Evolutionary conservation across 1,284 basidiomycete genomes (phyloP).

Genomic region (Rhizoctonia solani): DNA sequence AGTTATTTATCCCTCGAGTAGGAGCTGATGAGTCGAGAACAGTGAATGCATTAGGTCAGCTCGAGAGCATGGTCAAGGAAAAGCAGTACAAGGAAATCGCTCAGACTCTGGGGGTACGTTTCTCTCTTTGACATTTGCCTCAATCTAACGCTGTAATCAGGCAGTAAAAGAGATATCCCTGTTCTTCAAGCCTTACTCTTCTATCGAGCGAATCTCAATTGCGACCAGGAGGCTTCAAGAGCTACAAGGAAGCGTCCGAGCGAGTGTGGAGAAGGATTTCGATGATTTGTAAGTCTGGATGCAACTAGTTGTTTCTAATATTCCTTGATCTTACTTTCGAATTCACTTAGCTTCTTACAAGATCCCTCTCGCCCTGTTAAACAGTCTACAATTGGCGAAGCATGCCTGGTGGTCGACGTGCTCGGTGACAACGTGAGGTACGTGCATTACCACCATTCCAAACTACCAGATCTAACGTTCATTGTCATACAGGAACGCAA

Average conservation of each 20-base stretch:
- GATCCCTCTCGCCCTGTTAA: slow-evolving; percentile 72
- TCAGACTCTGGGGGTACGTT: slow-evolving; percentile 71
- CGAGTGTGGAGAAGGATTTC: slow-evolving; percentile 84
- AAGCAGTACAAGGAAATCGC: slow-evolving; percentile 84
- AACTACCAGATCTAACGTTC: background rate
- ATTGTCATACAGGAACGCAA: slow-evolving; percentile 52
- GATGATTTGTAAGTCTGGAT: slow-evolving; percentile 74
- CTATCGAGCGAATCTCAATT: slow-evolving; percentile 74
- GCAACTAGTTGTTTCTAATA: background rate
- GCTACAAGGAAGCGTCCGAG: slow-evolving; percentile 73
- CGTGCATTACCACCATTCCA: slow-evolving; percentile 39
- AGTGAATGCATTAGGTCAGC: slow-evolving; percentile 83
- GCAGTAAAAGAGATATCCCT: slow-evolving; percentile 85
- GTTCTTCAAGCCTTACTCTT: slow-evolving; percentile 74
- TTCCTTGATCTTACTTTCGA: slow-evolving; percentile 26
- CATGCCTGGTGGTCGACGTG: slow-evolving; percentile 83
- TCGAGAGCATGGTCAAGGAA: slow-evolving; percentile 77
- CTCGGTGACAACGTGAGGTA: slow-evolving; percentile 80
- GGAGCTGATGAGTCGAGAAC: background rate
- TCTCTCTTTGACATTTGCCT: background rate
- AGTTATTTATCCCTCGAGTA: background rate
- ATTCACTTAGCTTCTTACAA: slow-evolving; percentile 69
- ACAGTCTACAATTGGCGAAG: slow-evolving; percentile 67
- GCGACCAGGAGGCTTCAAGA: slow-evolving; percentile 79
- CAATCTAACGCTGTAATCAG: slow-evolving; percentile 47